Evolutionary conservation across 1,284 basidiomycete genomes (phyloP).

Genomic region (Fomitopsis betulina): DNA sequence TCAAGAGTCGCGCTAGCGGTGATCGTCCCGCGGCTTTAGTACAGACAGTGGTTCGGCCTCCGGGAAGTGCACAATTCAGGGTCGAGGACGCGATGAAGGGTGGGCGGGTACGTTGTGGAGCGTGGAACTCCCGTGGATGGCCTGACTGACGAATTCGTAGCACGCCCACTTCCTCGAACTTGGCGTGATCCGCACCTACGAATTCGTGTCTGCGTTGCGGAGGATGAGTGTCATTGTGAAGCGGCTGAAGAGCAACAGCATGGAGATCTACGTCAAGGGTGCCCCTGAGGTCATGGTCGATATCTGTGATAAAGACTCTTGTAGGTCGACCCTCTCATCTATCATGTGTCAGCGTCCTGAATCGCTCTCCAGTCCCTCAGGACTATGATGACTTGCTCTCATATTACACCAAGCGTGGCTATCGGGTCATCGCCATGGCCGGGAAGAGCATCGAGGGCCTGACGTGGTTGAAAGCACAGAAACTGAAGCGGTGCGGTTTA

Average conservation of each 20-base stretch:
- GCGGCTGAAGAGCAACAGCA: constrained; percentile 86
- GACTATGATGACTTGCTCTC: constrained; percentile 97
- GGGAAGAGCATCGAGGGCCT: constrained; percentile 93
- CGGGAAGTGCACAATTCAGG: constrained; percentile 84
- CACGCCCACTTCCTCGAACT: constrained; percentile 95
- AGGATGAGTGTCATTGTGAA: constrained; percentile 99
- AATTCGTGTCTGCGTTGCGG: constrained; percentile 91
- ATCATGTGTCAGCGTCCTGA: not conserved
- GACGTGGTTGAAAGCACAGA: constrained; percentile 97
- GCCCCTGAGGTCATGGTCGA: constrained; percentile 98
- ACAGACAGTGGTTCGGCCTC: constrained; percentile 94
- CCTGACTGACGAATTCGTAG: constrained; percentile 32
- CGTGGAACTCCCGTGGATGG: not conserved
- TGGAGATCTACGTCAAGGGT: constrained; percentile 99
- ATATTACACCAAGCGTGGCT: constrained; percentile 97
- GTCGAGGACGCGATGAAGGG: constrained; percentile 91
- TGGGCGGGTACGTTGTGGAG: constrained; percentile 48
- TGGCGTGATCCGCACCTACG: constrained; percentile 94
- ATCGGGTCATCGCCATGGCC: constrained; percentile 97
- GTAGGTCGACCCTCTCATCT: constrained; percentile 43
- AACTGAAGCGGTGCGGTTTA: constrained; percentile 76
- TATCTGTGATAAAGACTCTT: constrained; percentile 86
- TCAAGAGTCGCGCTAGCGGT: constrained; percentile 59
- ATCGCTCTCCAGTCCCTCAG: constrained; percentile 68
- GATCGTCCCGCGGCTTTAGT: constrained; percentile 88